phyloP scores from a whole-genome alignment of 306 rosid species.

The Gastrolobium villosum region DNA sequence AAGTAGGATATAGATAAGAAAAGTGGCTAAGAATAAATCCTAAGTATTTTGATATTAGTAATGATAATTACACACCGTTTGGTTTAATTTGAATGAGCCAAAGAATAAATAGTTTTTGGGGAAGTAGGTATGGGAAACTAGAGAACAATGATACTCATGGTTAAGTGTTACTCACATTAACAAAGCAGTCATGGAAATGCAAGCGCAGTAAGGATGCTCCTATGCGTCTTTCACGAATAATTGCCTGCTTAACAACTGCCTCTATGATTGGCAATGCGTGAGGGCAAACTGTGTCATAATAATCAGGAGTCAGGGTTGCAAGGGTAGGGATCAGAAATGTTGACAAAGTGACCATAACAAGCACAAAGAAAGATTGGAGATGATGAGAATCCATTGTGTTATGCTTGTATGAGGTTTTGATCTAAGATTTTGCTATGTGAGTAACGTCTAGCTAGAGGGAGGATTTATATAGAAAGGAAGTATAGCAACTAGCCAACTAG shows the following conservation, averaged over 20 bases:
- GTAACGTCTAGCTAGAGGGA: not conserved
- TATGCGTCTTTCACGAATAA: slow-evolving; percentile 20
- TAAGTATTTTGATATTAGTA: not conserved
- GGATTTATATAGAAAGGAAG: not conserved
- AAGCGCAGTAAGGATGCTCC: slow-evolving; percentile 51
- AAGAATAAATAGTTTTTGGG: not conserved
- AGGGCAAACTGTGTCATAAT: slow-evolving; percentile 47
- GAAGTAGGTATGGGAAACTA: not conserved
- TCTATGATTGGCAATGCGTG: slow-evolving; percentile 42
- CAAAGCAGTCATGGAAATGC: slow-evolving; percentile 58
- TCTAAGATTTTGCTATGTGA: slow-evolving; percentile 26
- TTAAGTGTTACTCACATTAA: slow-evolving; percentile 42
- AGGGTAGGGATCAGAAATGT: slow-evolving; percentile 33
- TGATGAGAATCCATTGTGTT: slow-evolving; percentile 38
- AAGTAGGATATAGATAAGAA: not conserved
- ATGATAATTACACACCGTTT: not conserved
- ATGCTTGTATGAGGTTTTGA: slow-evolving; percentile 29
- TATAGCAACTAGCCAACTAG: not conserved
- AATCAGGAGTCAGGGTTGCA: slow-evolving; percentile 29
- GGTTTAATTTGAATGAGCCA: slow-evolving; percentile 2
- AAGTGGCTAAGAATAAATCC: not conserved
- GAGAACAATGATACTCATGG: not conserved
- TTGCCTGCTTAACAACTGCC: slow-evolving; percentile 17
- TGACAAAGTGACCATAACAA: slow-evolving; percentile 34
- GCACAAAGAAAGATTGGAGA: slow-evolving; percentile 35